Evolutionary conservation across 2,329 filamentous ascomycete genomes (phyloP).

Genomic region (Helminthosporium solani): DNA sequence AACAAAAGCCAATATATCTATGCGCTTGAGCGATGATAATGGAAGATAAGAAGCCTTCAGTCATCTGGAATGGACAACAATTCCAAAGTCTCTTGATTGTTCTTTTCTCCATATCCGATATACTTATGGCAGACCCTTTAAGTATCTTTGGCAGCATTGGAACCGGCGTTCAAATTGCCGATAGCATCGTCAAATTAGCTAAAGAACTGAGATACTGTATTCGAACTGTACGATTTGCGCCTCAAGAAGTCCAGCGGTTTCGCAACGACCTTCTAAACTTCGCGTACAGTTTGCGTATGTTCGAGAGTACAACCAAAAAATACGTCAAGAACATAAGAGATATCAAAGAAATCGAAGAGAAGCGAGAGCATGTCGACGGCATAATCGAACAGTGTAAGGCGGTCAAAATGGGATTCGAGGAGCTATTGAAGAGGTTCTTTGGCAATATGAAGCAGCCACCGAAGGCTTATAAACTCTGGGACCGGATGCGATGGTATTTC

Average conservation of each 20-base stretch:
- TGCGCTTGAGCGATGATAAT: background rate
- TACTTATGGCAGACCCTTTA: slow-evolving; percentile 3
- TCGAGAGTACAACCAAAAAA: background rate
- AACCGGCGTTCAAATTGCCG: slow-evolving; percentile 4
- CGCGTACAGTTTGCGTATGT: slow-evolving; percentile 3
- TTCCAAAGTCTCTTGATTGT: background rate
- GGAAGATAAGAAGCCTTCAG: background rate
- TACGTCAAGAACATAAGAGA: background rate
- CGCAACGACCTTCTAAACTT: slow-evolving; percentile 6
- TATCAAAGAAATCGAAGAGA: background rate
- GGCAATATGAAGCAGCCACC: background rate
- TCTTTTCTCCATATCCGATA: background rate
- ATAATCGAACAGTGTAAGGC: slow-evolving; percentile 4
- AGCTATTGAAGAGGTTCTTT: slow-evolving; percentile 5
- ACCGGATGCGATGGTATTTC: slow-evolving; percentile 7
- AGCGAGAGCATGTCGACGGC: slow-evolving; percentile 3
- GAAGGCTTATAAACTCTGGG: background rate
- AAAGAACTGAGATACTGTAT: slow-evolving; percentile 2
- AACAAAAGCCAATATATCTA: background rate
- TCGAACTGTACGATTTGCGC: slow-evolving; percentile 5
- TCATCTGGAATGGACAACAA: background rate
- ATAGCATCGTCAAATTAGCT: background rate
- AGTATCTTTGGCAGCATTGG: slow-evolving; percentile 3
- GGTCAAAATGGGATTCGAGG: slow-evolving; percentile 1
- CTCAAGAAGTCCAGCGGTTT: slow-evolving; percentile 4